A percentile compares a stretch with the other conserved stretches of the same genome.
phyloP scores from a whole-genome alignment of 2,329 filamentous ascomycete species.

The Fusarium acutatum region DNA sequence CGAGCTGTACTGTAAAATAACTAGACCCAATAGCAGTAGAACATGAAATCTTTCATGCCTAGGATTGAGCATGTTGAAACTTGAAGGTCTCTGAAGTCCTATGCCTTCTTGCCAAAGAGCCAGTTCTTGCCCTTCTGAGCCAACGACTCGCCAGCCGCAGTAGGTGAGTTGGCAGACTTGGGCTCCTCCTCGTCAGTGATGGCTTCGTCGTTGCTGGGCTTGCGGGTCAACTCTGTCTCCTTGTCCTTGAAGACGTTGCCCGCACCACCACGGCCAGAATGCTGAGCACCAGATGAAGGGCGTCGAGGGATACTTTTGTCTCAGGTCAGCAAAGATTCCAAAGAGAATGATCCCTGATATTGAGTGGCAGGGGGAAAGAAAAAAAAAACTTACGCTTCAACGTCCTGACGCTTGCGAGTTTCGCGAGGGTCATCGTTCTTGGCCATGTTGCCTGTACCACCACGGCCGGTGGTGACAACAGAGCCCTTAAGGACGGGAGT shows the following conservation, averaged over 20 bases:
- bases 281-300: conserved; percentile 65
- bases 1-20: conserved; percentile 26
- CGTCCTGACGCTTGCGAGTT: conserved; percentile 84
- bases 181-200: conserved; percentile 36
- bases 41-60: background rate
- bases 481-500: conserved; percentile 85
- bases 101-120: conserved; percentile 59
- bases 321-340: conserved; percentile 1
- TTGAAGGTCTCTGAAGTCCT: conserved; percentile 21
- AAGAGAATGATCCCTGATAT: background rate
- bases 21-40: conserved; percentile 6
- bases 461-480: conserved; percentile 89
- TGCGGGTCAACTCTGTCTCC: conserved; percentile 47
- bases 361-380: background rate
- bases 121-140: conserved; percentile 58
- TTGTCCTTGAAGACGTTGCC: conserved; percentile 71
- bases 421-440: conserved; percentile 74
- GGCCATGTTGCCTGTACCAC: conserved; percentile 89
- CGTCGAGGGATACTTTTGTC: conserved; percentile 60
- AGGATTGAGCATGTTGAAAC: background rate
- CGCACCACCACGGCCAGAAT: conserved; percentile 78
- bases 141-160: conserved; percentile 29
- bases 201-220: conserved; percentile 45
- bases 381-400: conserved; percentile 68
- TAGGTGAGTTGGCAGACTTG: conserved; percentile 1